These are phyloP conservation scores for Phyllosticta ampelicida DNA, from an alignment of 2,329 filamentous ascomycete genomes.

Conservation along the genomic window DNA sequence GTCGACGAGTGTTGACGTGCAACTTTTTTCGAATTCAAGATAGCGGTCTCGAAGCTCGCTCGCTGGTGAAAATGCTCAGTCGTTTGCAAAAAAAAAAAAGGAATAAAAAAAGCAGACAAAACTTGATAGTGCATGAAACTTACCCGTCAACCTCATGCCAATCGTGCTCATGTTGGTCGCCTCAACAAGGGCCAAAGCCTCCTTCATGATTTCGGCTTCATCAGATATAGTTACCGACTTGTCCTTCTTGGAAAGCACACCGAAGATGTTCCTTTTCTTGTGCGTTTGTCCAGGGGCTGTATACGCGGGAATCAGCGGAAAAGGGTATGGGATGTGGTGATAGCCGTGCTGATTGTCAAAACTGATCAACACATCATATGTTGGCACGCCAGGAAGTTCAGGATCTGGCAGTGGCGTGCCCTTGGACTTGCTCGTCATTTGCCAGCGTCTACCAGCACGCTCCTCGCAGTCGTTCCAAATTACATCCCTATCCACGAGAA, in stretches of 20 bases:
- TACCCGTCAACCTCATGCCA: constrained; percentile 27
- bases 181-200: constrained; percentile 29
- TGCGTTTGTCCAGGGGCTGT: constrained; percentile 16
- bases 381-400: constrained; percentile 43
- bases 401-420: constrained; percentile 28
- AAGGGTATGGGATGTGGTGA: constrained; percentile 45
- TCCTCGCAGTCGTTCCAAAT: constrained; percentile 55
- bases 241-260: constrained; percentile 22
- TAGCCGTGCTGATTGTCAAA: constrained; percentile 54
- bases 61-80: constrained; percentile 14
- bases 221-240: constrained; percentile 25
- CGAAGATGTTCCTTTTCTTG: constrained; percentile 27
- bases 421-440: constrained; percentile 37
- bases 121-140: constrained; percentile 4
- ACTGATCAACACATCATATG: constrained; percentile 54
- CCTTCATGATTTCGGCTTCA: constrained; percentile 29
- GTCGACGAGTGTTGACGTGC: constrained; percentile 22
- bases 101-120: not conserved
- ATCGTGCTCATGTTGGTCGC: constrained; percentile 31
- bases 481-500: constrained; percentile 56
- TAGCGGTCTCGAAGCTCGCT: constrained; percentile 32
- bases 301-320: constrained; percentile 48
- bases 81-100: too few relatives aligned
- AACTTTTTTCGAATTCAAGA: constrained; percentile 29
- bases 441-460: constrained; percentile 52